Base-by-base conservation (phyloP, 23 red algal species). In the Pyropia haitanensis region DNA sequence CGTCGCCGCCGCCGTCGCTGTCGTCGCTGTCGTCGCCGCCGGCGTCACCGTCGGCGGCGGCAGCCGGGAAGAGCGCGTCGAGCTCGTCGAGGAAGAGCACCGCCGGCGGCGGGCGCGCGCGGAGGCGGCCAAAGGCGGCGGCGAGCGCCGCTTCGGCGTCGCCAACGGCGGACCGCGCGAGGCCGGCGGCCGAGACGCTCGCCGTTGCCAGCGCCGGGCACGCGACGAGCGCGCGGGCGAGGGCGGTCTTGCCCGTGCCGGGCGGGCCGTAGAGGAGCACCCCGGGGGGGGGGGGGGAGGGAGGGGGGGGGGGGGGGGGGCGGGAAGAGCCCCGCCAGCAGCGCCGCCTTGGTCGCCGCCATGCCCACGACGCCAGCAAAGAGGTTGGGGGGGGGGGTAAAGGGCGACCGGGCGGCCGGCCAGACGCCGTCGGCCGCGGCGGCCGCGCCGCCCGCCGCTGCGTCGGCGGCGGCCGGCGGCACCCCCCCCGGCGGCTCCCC, bases 81-180 rank as follows among this genome's bases (percentile, higher is more conserved):
- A 98, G 87, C 73, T 98, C 94, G 44, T 98, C 94, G 61, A 98
- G 87, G 58, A 98, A 98, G 17, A 98, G 74, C 39, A 98, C 82
- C 44, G 81, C 87, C 58, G 94, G 94, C 27, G 86, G 75, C 18
- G 91, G 71, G 25, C 85, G 80, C 17, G 72, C 4, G 34, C 56
- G 62, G 18, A 58, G 28, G n/a, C 20, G 21, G 2, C 26, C 58
- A 49, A 81, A 81, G 0, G 64, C 46, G 4, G 62, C 76, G 18
- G 54, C 17, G 10, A 77, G 21, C 10, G 34, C 34, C 31, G n/a
- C 46, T 27, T 48, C 73, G 12, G 44, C 64, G 15, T 58, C 76
- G 46, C 76, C 76, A 13, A 81, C 76, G 52, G 30, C 62, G 67
- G 64, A 65, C 65, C 64, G 49, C 10, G 34, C 69, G 2, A 81